These are phyloP conservation scores for Yamadazyma buinensis DNA, from an alignment of 1,139 yeast species.

Conservation along the genomic window DNA sequence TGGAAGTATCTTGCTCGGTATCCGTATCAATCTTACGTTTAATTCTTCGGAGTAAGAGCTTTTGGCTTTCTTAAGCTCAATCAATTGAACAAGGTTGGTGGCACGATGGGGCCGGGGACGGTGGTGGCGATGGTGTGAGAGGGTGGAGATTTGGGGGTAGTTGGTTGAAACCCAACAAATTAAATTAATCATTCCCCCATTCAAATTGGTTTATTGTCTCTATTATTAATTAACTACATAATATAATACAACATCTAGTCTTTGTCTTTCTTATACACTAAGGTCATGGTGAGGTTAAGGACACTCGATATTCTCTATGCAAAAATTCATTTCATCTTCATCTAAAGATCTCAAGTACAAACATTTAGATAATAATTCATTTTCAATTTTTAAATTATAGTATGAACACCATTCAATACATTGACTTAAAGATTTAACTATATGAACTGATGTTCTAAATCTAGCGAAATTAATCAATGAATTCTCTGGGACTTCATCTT, in stretches of 20 bases:
- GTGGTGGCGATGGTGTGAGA: background rate
- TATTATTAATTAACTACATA: too few species aligned
- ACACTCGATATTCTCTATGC: slow-evolving; percentile 12
- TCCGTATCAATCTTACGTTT: too few species aligned
- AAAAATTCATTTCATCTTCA: slow-evolving; percentile 66
- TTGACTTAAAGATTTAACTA: slow-evolving; percentile 75
- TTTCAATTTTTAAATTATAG: slow-evolving; percentile 47
- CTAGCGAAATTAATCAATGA: slow-evolving; percentile 71
- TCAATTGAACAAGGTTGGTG: too few species aligned
- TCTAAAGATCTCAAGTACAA: slow-evolving; percentile 74
- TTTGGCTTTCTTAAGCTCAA: too few species aligned
- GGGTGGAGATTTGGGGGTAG: background rate
- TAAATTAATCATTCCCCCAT: too few species aligned
- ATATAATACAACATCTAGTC: background rate
- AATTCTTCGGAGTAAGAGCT: too few species aligned
- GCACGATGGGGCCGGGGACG: too few species aligned
- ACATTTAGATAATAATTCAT: slow-evolving; percentile 75
- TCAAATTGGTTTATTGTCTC: too few species aligned
- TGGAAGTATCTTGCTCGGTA: too few species aligned
- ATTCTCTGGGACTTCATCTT: slow-evolving; percentile 20
- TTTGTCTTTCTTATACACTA: too few species aligned
- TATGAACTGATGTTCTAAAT: slow-evolving; percentile 71
- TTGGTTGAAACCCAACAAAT: too few species aligned
- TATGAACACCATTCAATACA: slow-evolving; percentile 81
- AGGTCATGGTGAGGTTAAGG: slow-evolving; percentile 2